phyloP scores from a whole-genome alignment of 768 basidiomycete genomes.

The Leccinum subgranulosum region DNA sequence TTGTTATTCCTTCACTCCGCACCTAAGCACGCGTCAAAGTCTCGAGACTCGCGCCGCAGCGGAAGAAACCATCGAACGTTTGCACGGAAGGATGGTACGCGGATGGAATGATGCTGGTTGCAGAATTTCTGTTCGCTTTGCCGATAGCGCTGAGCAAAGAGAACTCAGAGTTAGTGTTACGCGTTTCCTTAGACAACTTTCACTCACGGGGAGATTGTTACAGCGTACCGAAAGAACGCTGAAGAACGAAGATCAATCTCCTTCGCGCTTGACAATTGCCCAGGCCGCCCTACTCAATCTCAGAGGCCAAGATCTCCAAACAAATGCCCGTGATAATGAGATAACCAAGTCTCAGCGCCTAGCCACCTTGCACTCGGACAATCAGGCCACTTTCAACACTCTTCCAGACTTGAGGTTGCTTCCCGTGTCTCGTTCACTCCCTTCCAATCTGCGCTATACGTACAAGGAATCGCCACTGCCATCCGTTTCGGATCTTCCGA shows the following conservation, averaged over 20 bases:
- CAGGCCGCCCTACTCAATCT: slow-evolving; percentile 76
- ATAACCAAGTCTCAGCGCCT: slow-evolving; percentile 10
- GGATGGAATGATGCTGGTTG: slow-evolving; percentile 77
- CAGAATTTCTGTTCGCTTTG: slow-evolving; percentile 76
- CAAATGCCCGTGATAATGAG: slow-evolving; percentile 2
- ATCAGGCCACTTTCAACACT: slow-evolving; percentile 1
- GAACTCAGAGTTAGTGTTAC: slow-evolving; percentile 60
- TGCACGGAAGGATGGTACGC: slow-evolving; percentile 78
- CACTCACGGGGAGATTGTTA: slow-evolving; percentile 1
- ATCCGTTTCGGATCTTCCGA: slow-evolving; percentile 14
- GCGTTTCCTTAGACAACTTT: neutral
- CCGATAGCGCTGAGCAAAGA: slow-evolving; percentile 73
- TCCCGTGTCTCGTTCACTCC: slow-evolving; percentile 17
- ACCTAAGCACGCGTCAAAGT: slow-evolving; percentile 33
- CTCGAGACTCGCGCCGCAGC: slow-evolving; percentile 70
- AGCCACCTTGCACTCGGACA: slow-evolving; percentile 3
- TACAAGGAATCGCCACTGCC: slow-evolving; percentile 15
- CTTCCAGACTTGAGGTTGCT: slow-evolving; percentile 2
- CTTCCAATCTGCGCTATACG: slow-evolving; percentile 20
- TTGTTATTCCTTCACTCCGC: neutral
- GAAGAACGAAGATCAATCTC: slow-evolving; percentile 62
- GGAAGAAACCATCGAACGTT: slow-evolving; percentile 71
- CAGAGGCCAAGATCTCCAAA: slow-evolving; percentile 56
- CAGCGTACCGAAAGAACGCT: slow-evolving; percentile 60
- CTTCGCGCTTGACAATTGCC: slow-evolving; percentile 68